Evolutionary conservation across 495 filamentous ascomycete genomes (phyloP).

Genomic region (Daldinia loculata): DNA sequence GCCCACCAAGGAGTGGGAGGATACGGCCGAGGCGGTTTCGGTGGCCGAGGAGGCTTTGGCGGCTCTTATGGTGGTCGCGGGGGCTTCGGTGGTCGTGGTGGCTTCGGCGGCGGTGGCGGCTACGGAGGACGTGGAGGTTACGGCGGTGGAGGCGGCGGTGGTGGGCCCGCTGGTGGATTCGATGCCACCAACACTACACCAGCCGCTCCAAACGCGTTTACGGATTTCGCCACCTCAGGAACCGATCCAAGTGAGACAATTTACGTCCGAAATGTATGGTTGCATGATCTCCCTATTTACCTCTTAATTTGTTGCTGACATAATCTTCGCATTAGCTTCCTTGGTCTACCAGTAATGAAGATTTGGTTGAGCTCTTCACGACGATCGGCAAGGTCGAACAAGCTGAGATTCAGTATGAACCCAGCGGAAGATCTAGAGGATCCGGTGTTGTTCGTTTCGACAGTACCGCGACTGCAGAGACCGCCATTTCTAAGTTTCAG

Average conservation of each 20-base stretch:
- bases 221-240: constrained; percentile 88
- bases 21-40: constrained; percentile 62
- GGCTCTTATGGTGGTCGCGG: constrained; percentile 65
- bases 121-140: constrained; percentile 51
- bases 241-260: constrained; percentile 85
- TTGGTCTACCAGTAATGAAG: constrained; percentile 98
- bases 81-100: constrained; percentile 64
- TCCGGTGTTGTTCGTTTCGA: constrained; percentile 97
- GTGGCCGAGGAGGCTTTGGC: constrained; percentile 63
- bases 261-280: constrained; percentile 95
- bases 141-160: constrained; percentile 46
- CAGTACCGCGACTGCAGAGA: constrained; percentile 82
- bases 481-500: constrained; percentile 94
- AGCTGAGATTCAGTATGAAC: constrained; percentile 98
- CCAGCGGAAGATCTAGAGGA: constrained; percentile 92
- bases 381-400: constrained; percentile 98
- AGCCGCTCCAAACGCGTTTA: constrained; percentile 89
- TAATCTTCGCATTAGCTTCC: constrained; percentile 70
- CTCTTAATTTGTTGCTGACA: constrained; percentile 35
- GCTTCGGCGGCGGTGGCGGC: constrained; percentile 48
- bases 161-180: constrained; percentile 56
- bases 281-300: not conserved
- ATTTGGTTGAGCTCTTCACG: constrained; percentile 93
- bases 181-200: constrained; percentile 46
- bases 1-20: constrained; percentile 70